Evolutionary conservation across 345 rosid genomes (phyloP), one percentile per base, ranked within the genome.

Genomic region (Brassica napus): DNA sequence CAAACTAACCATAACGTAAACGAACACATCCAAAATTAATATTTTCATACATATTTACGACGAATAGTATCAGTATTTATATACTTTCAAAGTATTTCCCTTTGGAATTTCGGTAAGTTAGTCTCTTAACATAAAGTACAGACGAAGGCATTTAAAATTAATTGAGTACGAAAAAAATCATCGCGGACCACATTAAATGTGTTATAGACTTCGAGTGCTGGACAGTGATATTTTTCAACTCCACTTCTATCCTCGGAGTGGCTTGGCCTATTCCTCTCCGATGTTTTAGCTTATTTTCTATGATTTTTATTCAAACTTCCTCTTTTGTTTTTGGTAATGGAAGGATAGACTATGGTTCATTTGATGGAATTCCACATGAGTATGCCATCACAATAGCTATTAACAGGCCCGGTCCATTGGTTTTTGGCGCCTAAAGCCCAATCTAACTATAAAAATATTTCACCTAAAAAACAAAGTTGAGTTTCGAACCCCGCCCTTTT

Each of bases 131-230:
- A 47, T 42, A 47, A 14, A 47, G 1, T 47, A 47, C 16, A 47
- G 12, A 42, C 14, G 12, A 0, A 42, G 52, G 3, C 52, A 42
- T 42, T 42, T 42, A 42, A 47, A 47, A 1, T 34, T 39, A 30
- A 35, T 2, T 58, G n/a, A 1, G 35, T 58, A 68, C 44, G 73
- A 76, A 68, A 55, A 75, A 76, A 76, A 39, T 68, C 32, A n/a
- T 28, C 59, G 73, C 67, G 47, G 60, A 30, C 59, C 31, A 76
- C 34, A 75, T 4, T 16, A 58, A 10, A 35, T 57, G 16, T 68
- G 58, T 23, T 63, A 14, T 49, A 47, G 15, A 7, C 26, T 6
- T 6, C 39, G 31, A 9, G 63, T 58, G 63, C 63, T 58, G 24
- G 15, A 16, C 49, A 24, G 65, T 75, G 6, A 34, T 68, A n/a